Conservation (phyloP, 768 basidiomycete genomes). For the Lepiota brunneoincarnata region DNA sequence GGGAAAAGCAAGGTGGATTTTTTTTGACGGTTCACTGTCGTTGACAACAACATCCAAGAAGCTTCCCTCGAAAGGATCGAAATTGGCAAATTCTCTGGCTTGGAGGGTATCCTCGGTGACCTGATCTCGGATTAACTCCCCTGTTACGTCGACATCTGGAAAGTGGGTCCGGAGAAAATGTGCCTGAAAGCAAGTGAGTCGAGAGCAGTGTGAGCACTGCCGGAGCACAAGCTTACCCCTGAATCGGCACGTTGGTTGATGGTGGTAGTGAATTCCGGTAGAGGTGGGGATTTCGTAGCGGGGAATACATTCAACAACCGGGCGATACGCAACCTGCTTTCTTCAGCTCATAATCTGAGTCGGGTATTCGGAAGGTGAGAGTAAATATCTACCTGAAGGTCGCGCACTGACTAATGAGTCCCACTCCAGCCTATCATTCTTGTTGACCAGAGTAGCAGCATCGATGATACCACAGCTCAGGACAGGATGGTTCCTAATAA, state of each 20-base stretch:
- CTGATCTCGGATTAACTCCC: slow-evolving; percentile 61
- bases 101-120: slow-evolving; percentile 43
- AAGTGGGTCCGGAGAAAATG: slow-evolving; percentile 69
- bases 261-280: slow-evolving; percentile 27
- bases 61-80: slow-evolving; percentile 61
- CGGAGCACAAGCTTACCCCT: slow-evolving; percentile 45
- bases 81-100: slow-evolving; percentile 32
- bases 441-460: slow-evolving; percentile 51
- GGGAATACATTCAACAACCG: slow-evolving; percentile 52
- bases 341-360: background rate
- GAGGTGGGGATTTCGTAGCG: slow-evolving; percentile 41
- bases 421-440: slow-evolving; percentile 51
- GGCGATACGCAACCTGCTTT: background rate
- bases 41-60: slow-evolving; percentile 40
- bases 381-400: background rate
- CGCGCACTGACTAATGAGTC: slow-evolving; percentile 31
- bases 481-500: slow-evolving; percentile 44
- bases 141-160: slow-evolving; percentile 72
- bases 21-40: slow-evolving; percentile 14
- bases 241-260: slow-evolving; percentile 58
- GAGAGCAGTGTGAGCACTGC: background rate
- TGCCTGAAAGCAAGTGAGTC: slow-evolving; percentile 39
- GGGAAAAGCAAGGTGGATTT: slow-evolving; percentile 48
- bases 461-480: slow-evolving; percentile 56
- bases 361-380: background rate